Base-by-base conservation (phyloP, 2,329 filamentous ascomycete genomes). In the Epichloe festucae region DNA sequence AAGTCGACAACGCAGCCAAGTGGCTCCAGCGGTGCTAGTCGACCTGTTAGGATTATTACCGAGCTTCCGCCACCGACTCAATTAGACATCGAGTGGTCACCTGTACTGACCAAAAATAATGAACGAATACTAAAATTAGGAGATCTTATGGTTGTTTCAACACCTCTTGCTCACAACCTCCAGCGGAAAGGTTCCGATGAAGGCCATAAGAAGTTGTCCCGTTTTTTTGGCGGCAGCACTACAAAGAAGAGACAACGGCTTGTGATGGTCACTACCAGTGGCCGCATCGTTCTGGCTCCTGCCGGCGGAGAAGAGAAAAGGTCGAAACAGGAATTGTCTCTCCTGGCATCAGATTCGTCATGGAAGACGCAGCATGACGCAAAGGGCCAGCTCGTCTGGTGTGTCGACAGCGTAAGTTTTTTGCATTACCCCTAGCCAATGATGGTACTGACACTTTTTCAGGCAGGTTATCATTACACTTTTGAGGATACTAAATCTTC, bases 71-170 rank as follows among this genome's bases (percentile, higher is more conserved):
- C 93, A n/a, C 93, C 93, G 0, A 95, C 87, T 48, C 93, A 97
- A 66, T 74, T 98, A 27, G 93, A 98, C 63, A 95, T 98, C 52
- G 93, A 98, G 68, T 98, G 93, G 93, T 96, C 91, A 0, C 93
- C 93, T 1, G 90, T 98, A 4, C 73, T 98, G 51, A 96, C 87
- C 10, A 83, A 84, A 61, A 84, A 82, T 54, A 96, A 97, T 62
- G 93, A 98, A 68, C 81, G 93, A 38, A 98, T 98, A 58, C 68
- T 98, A 56, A 96, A 95, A 66, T 74, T 98, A 21, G 93, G 93
- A 2, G 95, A 98, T 61, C 72, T 96, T 56, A 79, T 89, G 67
- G 90, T 98, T 7, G 76, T 87, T 40, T 85, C 88, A 5, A 81
- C 87, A 2, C 85, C 90, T 10, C 77, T 89, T 50, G 78, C 86